These are phyloP conservation scores for Spiromastix sp. DNA, from an alignment of 2,329 filamentous ascomycete genomes.

Conservation along the genomic window DNA sequence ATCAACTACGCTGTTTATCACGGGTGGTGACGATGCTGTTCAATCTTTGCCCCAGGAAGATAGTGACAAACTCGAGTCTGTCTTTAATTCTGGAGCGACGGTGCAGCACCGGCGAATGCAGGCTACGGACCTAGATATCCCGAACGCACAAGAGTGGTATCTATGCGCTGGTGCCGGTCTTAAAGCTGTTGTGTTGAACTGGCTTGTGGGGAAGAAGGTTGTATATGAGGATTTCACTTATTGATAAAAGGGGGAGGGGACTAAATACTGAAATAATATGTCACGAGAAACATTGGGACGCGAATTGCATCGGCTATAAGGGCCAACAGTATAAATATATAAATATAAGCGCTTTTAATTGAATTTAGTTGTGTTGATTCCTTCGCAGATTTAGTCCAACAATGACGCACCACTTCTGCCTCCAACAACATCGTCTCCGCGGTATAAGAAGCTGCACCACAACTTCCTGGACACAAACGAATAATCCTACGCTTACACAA, in stretches of 20 bases:
- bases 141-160: slow-evolving; percentile 43
- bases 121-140: slow-evolving; percentile 35
- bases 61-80: slow-evolving; percentile 34
- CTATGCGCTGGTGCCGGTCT: slow-evolving; percentile 46
- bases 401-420: too few species aligned
- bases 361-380: not conserved
- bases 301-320: too few species aligned
- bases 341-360: too few species aligned
- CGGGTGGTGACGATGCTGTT: slow-evolving; percentile 30
- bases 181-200: slow-evolving; percentile 39
- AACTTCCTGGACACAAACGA: too few species aligned
- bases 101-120: slow-evolving; percentile 38
- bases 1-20: slow-evolving; percentile 55
- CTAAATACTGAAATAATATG: too few species aligned
- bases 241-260: slow-evolving; percentile 22
- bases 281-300: too few species aligned
- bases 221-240: slow-evolving; percentile 54
- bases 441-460: too few species aligned
- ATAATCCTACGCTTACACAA: too few species aligned
- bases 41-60: slow-evolving; percentile 16
- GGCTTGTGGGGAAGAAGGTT: slow-evolving; percentile 46
- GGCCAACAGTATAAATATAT: too few species aligned
- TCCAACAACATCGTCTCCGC: too few species aligned
- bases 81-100: slow-evolving; percentile 17
- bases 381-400: too few species aligned